Evolutionary conservation across 2,329 filamentous ascomycete species (phyloP).

Genomic region (Ambrosiella beaveri): DNA sequence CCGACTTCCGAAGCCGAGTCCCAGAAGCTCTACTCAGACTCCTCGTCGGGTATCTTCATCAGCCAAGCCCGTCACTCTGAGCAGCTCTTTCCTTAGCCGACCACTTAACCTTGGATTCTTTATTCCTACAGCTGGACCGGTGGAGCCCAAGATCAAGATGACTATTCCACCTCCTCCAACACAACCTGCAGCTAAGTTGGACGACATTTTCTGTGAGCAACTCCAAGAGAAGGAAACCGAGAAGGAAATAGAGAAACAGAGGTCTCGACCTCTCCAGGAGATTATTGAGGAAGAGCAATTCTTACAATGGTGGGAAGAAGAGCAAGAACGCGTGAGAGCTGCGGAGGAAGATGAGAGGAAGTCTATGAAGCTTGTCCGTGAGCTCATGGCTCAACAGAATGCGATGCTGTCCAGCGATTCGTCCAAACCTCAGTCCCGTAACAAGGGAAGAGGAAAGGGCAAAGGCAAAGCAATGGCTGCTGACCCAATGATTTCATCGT

Average conservation of each 20-base stretch:
- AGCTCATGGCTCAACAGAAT: constrained; percentile 4
- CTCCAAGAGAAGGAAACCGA: constrained; percentile 54
- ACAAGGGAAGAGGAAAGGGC: constrained; percentile 1
- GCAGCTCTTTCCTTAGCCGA: constrained; percentile 2
- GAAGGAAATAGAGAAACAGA: constrained; percentile 57
- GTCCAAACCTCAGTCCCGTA: background rate
- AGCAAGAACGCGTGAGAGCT: constrained; percentile 54
- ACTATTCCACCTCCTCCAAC: constrained; percentile 9
- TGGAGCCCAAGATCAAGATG: constrained; percentile 45
- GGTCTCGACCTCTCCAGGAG: constrained; percentile 78
- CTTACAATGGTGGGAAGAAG: constrained; percentile 89
- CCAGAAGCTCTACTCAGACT: background rate
- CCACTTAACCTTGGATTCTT: constrained; percentile 8
- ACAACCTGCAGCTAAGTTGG: constrained; percentile 37
- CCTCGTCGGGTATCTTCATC: background rate
- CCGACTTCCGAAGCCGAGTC: background rate
- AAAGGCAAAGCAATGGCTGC: background rate
- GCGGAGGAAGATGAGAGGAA: constrained; percentile 26
- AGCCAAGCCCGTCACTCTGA: background rate
- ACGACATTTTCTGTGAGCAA: constrained; percentile 79
- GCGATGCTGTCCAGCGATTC: background rate
- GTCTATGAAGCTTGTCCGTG: constrained; percentile 6
- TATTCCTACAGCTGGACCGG: constrained; percentile 18
- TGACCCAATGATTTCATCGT: background rate
- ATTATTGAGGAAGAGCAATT: constrained; percentile 97